A percentile compares a stretch with the other conserved stretches of the same genome.
Evolutionary conservation across 805 yeast genomes (phyloP).

Genomic region (Wickerhamia fluorescens): DNA sequence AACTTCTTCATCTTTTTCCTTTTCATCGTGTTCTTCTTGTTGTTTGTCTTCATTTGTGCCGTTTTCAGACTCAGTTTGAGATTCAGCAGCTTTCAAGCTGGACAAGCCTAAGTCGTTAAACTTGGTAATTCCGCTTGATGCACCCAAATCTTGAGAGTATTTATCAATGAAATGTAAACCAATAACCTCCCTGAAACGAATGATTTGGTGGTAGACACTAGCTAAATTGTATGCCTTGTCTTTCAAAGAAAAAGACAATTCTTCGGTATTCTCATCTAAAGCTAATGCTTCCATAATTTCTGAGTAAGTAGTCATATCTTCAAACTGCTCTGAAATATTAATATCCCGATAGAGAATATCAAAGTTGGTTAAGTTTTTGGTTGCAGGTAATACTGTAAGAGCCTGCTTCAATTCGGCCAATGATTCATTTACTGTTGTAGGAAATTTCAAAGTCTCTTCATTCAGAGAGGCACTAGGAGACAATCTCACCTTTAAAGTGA

Average conservation of each 20-base stretch:
- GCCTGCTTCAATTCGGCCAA: conserved; percentile 53
- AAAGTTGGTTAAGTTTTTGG: conserved; percentile 58
- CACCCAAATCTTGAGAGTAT: conserved; percentile 33
- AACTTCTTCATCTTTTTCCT: conserved; percentile 20
- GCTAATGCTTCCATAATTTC: conserved; percentile 20
- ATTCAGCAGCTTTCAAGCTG: conserved; percentile 14
- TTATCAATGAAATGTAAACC: conserved; percentile 46
- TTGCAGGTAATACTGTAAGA: conserved; percentile 47
- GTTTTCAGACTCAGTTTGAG: conserved; percentile 5
- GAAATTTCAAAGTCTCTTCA: conserved; percentile 19
- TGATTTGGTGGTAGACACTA: conserved; percentile 55
- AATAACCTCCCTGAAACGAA: conserved; percentile 53
- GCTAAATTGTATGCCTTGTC: conserved; percentile 56
- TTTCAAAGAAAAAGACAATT: conserved; percentile 38
- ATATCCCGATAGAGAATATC: conserved; percentile 33
- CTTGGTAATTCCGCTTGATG: conserved; percentile 44
- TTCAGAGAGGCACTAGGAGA: conserved; percentile 11
- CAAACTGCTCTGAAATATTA: conserved; percentile 21
- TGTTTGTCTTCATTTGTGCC: conserved; percentile 7
- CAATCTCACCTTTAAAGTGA: conserved; percentile 13
- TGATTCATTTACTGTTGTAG: conserved; percentile 36
- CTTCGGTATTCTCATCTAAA: conserved; percentile 14
- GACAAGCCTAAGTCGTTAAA: conserved; percentile 36
- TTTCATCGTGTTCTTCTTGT: conserved; percentile 8
- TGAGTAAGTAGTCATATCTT: conserved; percentile 12